Evolutionary conservation across 306 rosid species (phyloP).

Genomic region (Amphicarpaea edgeworthii): DNA sequence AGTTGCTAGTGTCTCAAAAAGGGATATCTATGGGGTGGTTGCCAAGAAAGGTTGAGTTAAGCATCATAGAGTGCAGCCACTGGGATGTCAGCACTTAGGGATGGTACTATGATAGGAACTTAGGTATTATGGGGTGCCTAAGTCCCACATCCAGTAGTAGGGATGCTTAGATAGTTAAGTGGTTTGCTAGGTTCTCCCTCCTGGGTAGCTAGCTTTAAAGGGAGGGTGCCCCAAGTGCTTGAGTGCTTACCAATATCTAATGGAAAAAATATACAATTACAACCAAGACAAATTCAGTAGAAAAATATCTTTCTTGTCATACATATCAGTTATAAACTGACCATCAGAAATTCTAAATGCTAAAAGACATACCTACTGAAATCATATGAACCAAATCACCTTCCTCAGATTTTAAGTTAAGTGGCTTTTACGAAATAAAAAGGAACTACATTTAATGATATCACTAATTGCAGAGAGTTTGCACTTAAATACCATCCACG

Average conservation of each 20-base stretch:
- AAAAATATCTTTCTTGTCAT: conserved; percentile 17
- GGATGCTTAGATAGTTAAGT: no score
- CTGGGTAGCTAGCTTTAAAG: no score
- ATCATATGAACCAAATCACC: conserved; percentile 9
- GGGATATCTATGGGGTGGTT: neutral
- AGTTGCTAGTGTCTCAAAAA: neutral
- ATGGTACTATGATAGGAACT: neutral
- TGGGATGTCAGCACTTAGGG: neutral
- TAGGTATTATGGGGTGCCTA: neutral
- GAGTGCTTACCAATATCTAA: neutral
- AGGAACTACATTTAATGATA: conserved; percentile 12
- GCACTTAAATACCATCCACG: conserved; percentile 12
- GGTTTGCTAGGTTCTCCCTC: neutral
- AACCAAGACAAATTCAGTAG: conserved; percentile 1
- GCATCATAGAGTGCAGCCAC: neutral
- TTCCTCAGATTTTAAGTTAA: neutral
- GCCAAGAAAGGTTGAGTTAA: neutral
- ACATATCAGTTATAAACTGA: neutral
- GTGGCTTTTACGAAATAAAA: conserved; percentile 19
- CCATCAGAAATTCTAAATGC: conserved; percentile 23
- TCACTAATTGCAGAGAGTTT: conserved; percentile 5
- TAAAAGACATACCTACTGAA: conserved; percentile 20
- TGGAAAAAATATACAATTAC: no score
- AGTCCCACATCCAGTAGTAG: neutral
- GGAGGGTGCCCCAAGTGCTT: no score